Base-by-base conservation (phyloP, 2,329 filamentous ascomycete species). In the Aspergillus sp. region DNA sequence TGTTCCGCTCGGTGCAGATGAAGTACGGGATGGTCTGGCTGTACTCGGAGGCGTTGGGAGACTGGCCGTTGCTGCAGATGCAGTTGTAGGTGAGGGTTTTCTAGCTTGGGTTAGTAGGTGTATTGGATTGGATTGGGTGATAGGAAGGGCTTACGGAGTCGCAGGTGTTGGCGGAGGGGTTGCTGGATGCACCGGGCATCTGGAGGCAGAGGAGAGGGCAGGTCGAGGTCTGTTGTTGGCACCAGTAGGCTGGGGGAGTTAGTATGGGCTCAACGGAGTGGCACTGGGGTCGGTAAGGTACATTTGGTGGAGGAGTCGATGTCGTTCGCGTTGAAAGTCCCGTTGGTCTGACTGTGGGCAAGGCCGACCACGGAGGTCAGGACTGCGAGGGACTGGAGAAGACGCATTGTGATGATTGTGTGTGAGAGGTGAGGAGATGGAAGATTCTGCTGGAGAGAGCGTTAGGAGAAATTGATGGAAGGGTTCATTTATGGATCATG, bases 11-110 rank as follows among this genome's bases (percentile, higher is more conserved):
- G 9, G 77, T 79, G 73, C 84, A 87, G 68, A 81, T 75, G 71
- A 76, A 86, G 75, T 81, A 87, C 16, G 84, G 82, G 47, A 87
- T 75, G 13, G 84, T 86, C 61, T 82, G 79, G 31, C 81, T 82
- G 76, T 82, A 87, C 64, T 85, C 74, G 56, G 81, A 79, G 52
- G 83, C 70, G 65, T 86, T 86, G 61, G 84, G 84, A 4, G 72
- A 64, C 49, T 77, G 58, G 58, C 76, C 76, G 64, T 80, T 79
- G 54, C 63, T 69, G 71, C 84, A 87, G 58, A 83, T 71, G 65
- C 84, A 87, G 50, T 66, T 64, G 70, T 80, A 87, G 54, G 60
- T 61, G n/a, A 87, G 77, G 40, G 73, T 72, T 34, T 72, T 52
- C 74, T 76, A 50, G 14, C 4, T 36, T 46, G 16, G 10, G 16